phyloP scores from a whole-genome alignment of 2,329 filamentous ascomycete species.

The Colletotrichum endophyticum region DNA sequence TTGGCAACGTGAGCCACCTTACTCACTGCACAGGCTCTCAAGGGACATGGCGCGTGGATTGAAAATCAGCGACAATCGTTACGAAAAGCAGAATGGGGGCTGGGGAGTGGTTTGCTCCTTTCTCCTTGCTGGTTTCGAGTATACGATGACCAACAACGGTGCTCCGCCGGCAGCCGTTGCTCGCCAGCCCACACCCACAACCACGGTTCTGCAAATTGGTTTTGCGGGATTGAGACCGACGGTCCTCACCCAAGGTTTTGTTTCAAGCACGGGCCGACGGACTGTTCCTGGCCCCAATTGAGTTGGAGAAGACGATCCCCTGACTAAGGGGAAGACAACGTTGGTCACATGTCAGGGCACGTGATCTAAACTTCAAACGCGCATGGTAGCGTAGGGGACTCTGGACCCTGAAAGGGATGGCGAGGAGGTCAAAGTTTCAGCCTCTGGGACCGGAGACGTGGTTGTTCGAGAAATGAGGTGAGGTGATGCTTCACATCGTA shows the following conservation, averaged over 20 bases:
- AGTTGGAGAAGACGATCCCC: neutral
- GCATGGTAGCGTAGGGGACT: neutral
- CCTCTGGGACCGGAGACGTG: neutral
- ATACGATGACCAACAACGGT: neutral
- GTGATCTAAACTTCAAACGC: neutral
- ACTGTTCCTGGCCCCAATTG: neutral
- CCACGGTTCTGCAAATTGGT: neutral
- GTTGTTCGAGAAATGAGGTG: conserved; percentile 1
- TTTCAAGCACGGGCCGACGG: neutral
- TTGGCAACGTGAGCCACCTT: neutral
- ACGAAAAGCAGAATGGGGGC: neutral
- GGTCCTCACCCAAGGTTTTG: neutral
- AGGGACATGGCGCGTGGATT: neutral
- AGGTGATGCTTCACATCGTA: neutral
- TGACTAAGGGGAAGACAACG: neutral
- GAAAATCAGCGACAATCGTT: neutral
- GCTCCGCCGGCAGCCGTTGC: neutral
- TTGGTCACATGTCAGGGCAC: neutral
- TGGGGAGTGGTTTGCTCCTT: neutral
- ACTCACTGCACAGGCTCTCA: neutral
- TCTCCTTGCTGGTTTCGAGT: neutral
- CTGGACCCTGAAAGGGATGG: conserved; percentile 10
- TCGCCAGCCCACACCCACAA: neutral
- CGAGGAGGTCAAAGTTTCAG: conserved; percentile 11
- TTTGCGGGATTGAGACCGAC: neutral